phyloP scores from a whole-genome alignment of 2,329 filamentous ascomycete genomes.

The Fusarium vanettenii region DNA sequence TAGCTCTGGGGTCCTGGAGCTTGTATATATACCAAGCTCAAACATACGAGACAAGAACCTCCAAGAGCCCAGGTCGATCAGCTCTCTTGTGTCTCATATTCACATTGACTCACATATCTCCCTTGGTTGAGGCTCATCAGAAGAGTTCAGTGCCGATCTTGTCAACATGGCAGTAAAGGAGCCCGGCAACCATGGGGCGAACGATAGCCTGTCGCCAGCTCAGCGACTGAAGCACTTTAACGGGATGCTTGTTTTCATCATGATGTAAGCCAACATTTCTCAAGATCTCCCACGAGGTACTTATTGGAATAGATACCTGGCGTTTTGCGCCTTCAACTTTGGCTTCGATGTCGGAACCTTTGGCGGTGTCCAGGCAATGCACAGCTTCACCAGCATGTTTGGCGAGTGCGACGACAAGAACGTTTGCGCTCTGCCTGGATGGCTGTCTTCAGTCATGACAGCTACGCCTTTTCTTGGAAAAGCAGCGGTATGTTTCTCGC shows the following conservation, averaged over 20 bases:
- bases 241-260: constrained; percentile 31
- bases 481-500: constrained; percentile 13
- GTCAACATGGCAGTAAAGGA: background rate
- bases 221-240: constrained; percentile 3
- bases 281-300: fast-evolving
- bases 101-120: fast-evolving
- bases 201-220: background rate
- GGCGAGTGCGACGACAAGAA: constrained; percentile 31
- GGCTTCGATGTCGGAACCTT: constrained; percentile 45
- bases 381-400: constrained; percentile 37
- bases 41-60: background rate
- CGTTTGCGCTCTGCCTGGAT: constrained; percentile 32
- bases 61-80: background rate
- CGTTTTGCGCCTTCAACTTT: constrained; percentile 43
- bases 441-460: constrained; percentile 42
- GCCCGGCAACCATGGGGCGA: background rate
- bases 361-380: constrained; percentile 43
- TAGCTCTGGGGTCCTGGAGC: background rate
- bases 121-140: too few relatives aligned
- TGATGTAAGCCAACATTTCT: background rate
- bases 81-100: background rate
- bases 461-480: constrained; percentile 42
- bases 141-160: background rate
- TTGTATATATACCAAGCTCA: background rate
- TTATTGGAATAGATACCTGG: constrained; percentile 34